These are phyloP conservation scores for Emmonsia crescens DNA, from an alignment of 2,329 filamentous ascomycete species.

Conservation along the genomic window DNA sequence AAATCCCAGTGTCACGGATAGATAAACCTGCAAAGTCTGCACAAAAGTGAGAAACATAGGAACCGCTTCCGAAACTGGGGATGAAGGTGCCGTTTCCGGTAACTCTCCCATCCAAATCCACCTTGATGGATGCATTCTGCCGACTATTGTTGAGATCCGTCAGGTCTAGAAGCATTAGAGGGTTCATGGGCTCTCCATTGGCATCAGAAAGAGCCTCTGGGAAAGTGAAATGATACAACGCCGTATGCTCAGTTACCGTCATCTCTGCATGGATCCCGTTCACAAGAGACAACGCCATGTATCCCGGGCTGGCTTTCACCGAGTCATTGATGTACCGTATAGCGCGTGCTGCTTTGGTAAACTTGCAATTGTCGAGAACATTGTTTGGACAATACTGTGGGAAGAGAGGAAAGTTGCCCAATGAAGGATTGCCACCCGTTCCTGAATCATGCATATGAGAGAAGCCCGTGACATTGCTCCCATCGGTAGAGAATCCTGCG, in stretches of 20 bases:
- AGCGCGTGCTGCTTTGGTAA: conserved; percentile 43
- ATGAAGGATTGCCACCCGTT: conserved; percentile 46
- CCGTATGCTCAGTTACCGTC: conserved; percentile 53
- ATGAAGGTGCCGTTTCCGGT: conserved; percentile 50
- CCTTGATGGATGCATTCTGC: conserved; percentile 44
- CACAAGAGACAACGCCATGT: conserved; percentile 51
- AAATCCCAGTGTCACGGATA: conserved; percentile 51
- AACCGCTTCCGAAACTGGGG: conserved; percentile 55
- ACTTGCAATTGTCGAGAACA: conserved; percentile 51
- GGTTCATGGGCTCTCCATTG: conserved; percentile 27
- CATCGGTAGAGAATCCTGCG: conserved; percentile 47
- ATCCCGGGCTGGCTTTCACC: conserved; percentile 50
- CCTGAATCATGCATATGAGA: conserved; percentile 42
- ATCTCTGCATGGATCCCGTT: conserved; percentile 52
- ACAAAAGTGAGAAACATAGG: conserved; percentile 54
- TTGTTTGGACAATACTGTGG: conserved; percentile 53
- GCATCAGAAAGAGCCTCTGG: conserved; percentile 23
- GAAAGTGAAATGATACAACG: conserved; percentile 56
- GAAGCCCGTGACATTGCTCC: conserved; percentile 42
- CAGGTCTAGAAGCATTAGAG: conserved; percentile 55
- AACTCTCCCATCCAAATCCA: conserved; percentile 50
- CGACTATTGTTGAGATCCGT: conserved; percentile 53
- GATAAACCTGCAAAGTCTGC: conserved; percentile 51
- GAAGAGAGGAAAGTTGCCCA: conserved; percentile 65
- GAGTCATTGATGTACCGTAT: conserved; percentile 38